A percentile compares a stretch with the other conserved stretches of the same genome.
phyloP scores from a whole-genome alignment of 1,284 basidiomycete genomes.

The Binderoboletus segoi region DNA sequence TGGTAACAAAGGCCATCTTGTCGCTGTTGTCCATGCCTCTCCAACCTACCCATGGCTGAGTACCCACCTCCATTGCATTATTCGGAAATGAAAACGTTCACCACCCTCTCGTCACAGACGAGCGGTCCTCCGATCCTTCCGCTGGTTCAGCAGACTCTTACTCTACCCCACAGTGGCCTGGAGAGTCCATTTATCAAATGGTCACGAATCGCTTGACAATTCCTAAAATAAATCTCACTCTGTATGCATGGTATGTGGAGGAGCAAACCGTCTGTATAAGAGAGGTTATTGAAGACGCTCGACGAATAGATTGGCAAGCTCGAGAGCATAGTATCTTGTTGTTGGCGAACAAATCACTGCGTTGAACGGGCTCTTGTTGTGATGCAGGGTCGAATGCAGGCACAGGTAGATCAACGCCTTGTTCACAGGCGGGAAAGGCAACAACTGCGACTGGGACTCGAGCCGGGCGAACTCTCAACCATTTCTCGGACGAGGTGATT shows the following conservation, averaged over 20 bases:
- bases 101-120: too few relatives aligned
- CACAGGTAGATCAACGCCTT: conserved; percentile 63
- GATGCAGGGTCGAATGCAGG: conserved; percentile 61
- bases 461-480: conserved; percentile 73
- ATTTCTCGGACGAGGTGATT: conserved; percentile 74
- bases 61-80: too few relatives aligned
- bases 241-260: conserved; percentile 88
- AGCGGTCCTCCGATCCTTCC: too few relatives aligned
- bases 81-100: too few relatives aligned
- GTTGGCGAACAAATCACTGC: not conserved
- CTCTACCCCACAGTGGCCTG: conserved; percentile 34
- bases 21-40: conserved; percentile 15
- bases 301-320: conserved; percentile 79
- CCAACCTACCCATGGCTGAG: not conserved
- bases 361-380: not conserved
- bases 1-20: conserved; percentile 28
- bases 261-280: conserved; percentile 83
- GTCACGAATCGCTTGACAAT: conserved; percentile 92
- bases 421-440: conserved; percentile 74
- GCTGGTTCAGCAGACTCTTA: conserved; percentile 3
- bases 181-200: conserved; percentile 96
- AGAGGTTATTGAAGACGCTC: conserved; percentile 74
- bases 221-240: conserved; percentile 86
- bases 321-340: conserved; percentile 61
- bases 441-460: conserved; percentile 64